Percentiles rank a stretch among this genome's conserved stretches.
phyloP scores from a whole-genome alignment of 495 filamentous ascomycete genomes.

The Xylaria longipes region DNA sequence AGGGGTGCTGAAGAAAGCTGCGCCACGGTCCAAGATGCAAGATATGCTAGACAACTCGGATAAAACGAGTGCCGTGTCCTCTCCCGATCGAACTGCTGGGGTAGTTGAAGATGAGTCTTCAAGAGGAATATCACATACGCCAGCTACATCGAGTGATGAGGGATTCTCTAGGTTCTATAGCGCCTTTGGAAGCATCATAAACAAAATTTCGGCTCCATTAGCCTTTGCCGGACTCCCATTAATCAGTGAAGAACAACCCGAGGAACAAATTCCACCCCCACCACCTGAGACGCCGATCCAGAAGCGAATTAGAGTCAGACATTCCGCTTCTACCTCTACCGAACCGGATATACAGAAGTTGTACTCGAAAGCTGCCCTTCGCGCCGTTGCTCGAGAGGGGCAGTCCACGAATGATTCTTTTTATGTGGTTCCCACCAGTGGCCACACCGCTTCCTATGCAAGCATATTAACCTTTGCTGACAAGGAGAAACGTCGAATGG shows the following conservation, averaged over 20 bases:
- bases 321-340: conserved; percentile 38
- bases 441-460: conserved; percentile 88
- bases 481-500: conserved; percentile 63
- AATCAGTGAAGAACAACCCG: conserved; percentile 56
- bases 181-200: conserved; percentile 83
- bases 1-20: conserved; percentile 58
- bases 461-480: conserved; percentile 78
- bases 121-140: conserved; percentile 31
- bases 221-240: conserved; percentile 92
- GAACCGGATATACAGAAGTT: conserved; percentile 79
- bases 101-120: conserved; percentile 30
- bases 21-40: conserved; percentile 46
- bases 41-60: conserved; percentile 47
- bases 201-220: conserved; percentile 81
- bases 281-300: conserved; percentile 41
- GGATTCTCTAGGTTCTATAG: conserved; percentile 89
- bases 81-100: conserved; percentile 36
- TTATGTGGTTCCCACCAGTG: conserved; percentile 91
- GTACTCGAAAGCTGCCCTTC: conserved; percentile 81
- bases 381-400: conserved; percentile 59
- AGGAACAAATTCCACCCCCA: conserved; percentile 32
- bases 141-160: conserved; percentile 63
- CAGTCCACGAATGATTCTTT: conserved; percentile 77
- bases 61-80: conserved; percentile 49
- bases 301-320: conserved; percentile 50